Conservation (phyloP, 768 basidiomycete genomes). For the Leccinum rimulosum region DNA sequence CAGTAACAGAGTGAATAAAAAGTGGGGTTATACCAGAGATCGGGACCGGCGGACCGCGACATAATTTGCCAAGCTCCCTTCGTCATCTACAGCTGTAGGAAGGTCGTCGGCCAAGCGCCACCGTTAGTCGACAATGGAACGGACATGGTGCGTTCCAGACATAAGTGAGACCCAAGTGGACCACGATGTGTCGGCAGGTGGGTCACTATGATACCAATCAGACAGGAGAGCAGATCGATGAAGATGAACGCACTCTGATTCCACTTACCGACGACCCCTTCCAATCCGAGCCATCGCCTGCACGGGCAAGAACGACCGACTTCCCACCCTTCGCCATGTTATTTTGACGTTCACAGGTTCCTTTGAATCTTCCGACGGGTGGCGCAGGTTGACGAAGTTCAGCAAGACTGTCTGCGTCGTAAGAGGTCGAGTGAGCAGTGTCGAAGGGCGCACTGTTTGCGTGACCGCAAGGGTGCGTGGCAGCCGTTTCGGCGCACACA, state of each 20-base stretch:
- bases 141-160: constrained; percentile 90
- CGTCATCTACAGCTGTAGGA: constrained; percentile 91
- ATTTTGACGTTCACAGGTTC: constrained; percentile 48
- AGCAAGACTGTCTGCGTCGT: constrained; percentile 2
- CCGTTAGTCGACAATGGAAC: constrained; percentile 90
- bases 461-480: too few relatives aligned
- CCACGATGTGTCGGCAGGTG: constrained; percentile 36
- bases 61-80: constrained; percentile 93
- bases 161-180: constrained; percentile 51
- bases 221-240: constrained; percentile 6
- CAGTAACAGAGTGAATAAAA: constrained; percentile 34
- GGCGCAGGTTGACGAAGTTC: constrained; percentile 25
- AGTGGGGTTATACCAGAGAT: constrained; percentile 34
- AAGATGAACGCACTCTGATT: constrained; percentile 50
- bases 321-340: constrained; percentile 65
- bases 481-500: too few relatives aligned
- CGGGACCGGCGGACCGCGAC: constrained; percentile 45
- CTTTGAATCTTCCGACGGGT: constrained; percentile 24
- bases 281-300: constrained; percentile 69
- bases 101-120: constrained; percentile 77
- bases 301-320: constrained; percentile 64
- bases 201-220: constrained; percentile 25
- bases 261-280: constrained; percentile 64
- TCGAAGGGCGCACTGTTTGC: too few relatives aligned
- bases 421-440: too few relatives aligned